Evolutionary conservation across 2,329 filamentous ascomycete genomes (phyloP).

Genomic region (Tolypocladium cylindrosporum): DNA sequence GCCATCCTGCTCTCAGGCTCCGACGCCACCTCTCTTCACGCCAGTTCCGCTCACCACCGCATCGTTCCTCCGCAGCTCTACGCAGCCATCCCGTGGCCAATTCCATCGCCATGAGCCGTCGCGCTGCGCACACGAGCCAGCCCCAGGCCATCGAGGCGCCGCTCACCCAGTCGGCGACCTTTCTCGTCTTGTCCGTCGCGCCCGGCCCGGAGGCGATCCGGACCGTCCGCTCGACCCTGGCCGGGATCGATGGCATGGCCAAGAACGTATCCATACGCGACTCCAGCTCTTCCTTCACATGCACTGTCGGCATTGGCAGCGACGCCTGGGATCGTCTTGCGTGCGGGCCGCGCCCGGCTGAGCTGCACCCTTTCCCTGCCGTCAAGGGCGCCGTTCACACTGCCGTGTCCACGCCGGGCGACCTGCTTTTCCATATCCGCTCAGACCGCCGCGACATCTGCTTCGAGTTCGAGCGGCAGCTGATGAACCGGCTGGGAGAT

Average conservation of each 20-base stretch:
- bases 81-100: background rate
- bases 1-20: background rate
- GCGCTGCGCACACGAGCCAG: background rate
- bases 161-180: slow-evolving; percentile 41
- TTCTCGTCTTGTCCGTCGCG: slow-evolving; percentile 37
- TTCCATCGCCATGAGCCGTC: background rate
- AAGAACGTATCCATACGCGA: slow-evolving; percentile 46
- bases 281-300: slow-evolving; percentile 31
- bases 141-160: slow-evolving; percentile 37
- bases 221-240: slow-evolving; percentile 33
- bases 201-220: slow-evolving; percentile 21
- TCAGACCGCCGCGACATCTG: slow-evolving; percentile 44
- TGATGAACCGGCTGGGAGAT: slow-evolving; percentile 37
- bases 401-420: slow-evolving; percentile 44
- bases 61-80: background rate
- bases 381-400: slow-evolving; percentile 38
- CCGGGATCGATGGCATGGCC: slow-evolving; percentile 31
- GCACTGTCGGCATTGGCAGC: slow-evolving; percentile 45
- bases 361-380: slow-evolving; percentile 39
- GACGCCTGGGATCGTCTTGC: slow-evolving; percentile 38
- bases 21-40: background rate
- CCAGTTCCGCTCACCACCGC: background rate
- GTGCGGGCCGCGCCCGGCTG: slow-evolving; percentile 31
- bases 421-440: slow-evolving; percentile 49
- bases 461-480: slow-evolving; percentile 48